Base-by-base conservation (phyloP, 2,329 filamentous ascomycete genomes). In the Colletotrichum sp. region DNA sequence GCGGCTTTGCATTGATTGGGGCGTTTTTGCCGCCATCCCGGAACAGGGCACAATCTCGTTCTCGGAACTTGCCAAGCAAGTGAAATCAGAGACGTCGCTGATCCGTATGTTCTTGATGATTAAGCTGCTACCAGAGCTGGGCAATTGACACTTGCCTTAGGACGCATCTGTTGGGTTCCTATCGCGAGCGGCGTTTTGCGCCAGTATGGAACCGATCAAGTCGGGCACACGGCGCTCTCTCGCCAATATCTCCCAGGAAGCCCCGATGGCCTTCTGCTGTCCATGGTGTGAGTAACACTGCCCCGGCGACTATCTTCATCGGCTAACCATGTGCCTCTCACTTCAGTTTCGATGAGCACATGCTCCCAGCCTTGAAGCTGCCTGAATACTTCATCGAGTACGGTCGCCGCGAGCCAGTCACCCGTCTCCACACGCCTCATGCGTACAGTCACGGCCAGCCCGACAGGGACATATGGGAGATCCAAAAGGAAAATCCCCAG, bases 341-440 rank as follows among this genome's bases (percentile, higher is more conserved):
- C 16, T 30, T 26, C 21, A 83, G 81, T 6, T 82, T 81, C 62
- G 81, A 82, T 36, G 77, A 76, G 32, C 77, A 79, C 6, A 62
- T 82, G n/a, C 43, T 71, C 6, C 43, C 79, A 13, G 74, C 79
- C 26, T 30, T 77, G 12, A 74, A 77, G 65, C 77, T 83, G 59
- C 81, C 82, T 1, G 72, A 78, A 3, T 86, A 83, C 73, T 85
- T 85, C 56, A 77, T 79, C 9, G 65, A 78, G 24, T 82, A 81
- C 66, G 83, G 82, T 38, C 78, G 79, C 34, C 77, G 77, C 21
- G 81, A 85, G 64, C 84, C 84, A 1, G 71, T 69, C 8, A 78
- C 77, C 7, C 77, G 78, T 7, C 73, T 73, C 24, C 77, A 82
- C 21, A 82, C 80, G 1, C 71, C 81, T 9, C 75, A 78, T 12